Evolutionary conservation across 495 filamentous ascomycete genomes (phyloP).

Genomic region (Tuber melanosporum): DNA sequence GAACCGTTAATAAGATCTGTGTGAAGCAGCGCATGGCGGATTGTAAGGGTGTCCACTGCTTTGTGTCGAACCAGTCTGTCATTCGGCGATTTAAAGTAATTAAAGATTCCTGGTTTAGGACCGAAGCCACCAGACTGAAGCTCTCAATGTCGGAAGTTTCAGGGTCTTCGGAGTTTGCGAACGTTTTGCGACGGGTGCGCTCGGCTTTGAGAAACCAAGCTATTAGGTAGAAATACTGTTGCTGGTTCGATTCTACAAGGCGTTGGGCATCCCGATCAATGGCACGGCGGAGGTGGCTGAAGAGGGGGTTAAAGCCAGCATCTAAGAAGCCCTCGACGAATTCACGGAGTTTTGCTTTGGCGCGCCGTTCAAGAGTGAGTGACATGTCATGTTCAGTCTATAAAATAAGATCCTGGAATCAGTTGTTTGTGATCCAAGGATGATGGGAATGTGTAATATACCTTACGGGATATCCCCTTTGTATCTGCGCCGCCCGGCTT

Average conservation of each 20-base stretch:
- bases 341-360: conserved; percentile 62
- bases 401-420: too few species aligned
- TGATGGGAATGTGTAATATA: conserved; percentile 36
- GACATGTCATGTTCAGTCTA: conserved; percentile 64
- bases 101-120: conserved; percentile 88
- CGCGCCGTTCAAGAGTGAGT: conserved; percentile 58
- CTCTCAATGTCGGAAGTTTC: conserved; percentile 59
- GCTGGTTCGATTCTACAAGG: conserved; percentile 61
- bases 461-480: conserved; percentile 57
- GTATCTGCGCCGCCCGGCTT: conserved; percentile 61
- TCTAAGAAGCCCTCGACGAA: conserved; percentile 96
- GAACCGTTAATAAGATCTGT: conserved; percentile 80
- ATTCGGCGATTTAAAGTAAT: conserved; percentile 77
- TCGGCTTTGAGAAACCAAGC: conserved; percentile 94
- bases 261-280: conserved; percentile 89
- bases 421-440: background rate
- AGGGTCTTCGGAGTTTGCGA: conserved; percentile 47
- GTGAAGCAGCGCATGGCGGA: conserved; percentile 87
- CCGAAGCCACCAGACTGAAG: conserved; percentile 78
- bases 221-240: conserved; percentile 87
- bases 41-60: conserved; percentile 78
- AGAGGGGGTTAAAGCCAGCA: conserved; percentile 90
- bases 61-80: conserved; percentile 69
- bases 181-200: conserved; percentile 58
- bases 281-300: conserved; percentile 74